phyloP scores from a whole-genome alignment of 1,139 yeast species.

The Hansenula lynferdii region DNA sequence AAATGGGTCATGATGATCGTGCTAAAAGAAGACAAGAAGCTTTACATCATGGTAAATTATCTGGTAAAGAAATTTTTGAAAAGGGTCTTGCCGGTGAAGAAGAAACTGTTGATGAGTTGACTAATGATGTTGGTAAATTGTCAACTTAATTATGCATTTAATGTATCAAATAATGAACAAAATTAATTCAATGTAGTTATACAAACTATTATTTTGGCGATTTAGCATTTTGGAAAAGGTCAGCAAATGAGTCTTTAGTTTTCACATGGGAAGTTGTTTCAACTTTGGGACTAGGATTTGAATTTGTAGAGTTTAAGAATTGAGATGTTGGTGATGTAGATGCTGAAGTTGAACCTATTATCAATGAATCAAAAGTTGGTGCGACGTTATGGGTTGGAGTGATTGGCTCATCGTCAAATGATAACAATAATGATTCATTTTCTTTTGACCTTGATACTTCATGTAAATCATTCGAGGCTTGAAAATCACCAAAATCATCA shows the following conservation, averaged over 20 bases:
- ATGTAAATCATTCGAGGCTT: slow-evolving; percentile 11
- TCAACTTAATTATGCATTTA: slow-evolving; percentile 2
- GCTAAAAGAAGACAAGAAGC: slow-evolving; percentile 44
- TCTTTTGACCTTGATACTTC: background rate
- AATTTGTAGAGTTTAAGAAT: background rate
- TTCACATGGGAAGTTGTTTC: too few relatives aligned
- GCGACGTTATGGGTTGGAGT: background rate
- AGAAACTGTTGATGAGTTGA: slow-evolving; percentile 38
- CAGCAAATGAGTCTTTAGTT: slow-evolving; percentile 24
- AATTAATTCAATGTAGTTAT: too few relatives aligned
- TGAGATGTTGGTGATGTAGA: background rate
- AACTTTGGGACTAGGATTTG: background rate
- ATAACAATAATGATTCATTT: background rate
- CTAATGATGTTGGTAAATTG: slow-evolving; percentile 10
- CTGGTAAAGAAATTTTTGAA: slow-evolving; percentile 89
- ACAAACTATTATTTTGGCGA: background rate
- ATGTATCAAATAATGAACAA: too few relatives aligned
- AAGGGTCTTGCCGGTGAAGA: slow-evolving; percentile 72
- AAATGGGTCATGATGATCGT: slow-evolving; percentile 51
- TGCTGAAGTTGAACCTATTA: background rate
- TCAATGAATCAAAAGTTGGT: background rate
- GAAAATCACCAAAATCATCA: slow-evolving; percentile 32
- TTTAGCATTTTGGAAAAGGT: slow-evolving; percentile 11
- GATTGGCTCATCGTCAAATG: slow-evolving; percentile 1
- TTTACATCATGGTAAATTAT: slow-evolving; percentile 72